Percentiles rank a stretch among this genome's conserved stretches.
Conservation (phyloP, 257 asterid species). For the Salvia splendens region DNA sequence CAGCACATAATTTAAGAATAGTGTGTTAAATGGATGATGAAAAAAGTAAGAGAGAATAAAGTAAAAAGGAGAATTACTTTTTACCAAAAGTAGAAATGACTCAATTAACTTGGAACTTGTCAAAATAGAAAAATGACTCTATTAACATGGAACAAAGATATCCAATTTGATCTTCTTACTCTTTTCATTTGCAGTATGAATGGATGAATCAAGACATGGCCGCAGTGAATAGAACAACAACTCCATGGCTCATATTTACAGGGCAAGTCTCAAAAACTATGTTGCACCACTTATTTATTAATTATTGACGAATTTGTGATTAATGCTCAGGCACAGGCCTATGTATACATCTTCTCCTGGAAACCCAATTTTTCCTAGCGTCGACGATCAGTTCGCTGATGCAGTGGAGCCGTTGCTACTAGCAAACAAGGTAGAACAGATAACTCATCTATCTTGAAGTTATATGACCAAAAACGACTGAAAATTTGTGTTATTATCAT, state of each 20-base stretch:
- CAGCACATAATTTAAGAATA: no score
- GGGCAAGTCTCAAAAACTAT: conserved; percentile 39
- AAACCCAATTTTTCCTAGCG: conserved; percentile 31
- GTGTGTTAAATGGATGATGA: no score
- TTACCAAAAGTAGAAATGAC: no score
- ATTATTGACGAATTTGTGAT: not conserved
- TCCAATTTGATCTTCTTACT: not conserved
- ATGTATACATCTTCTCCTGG: conserved; percentile 62
- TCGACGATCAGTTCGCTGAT: conserved; percentile 52
- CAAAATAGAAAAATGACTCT: no score
- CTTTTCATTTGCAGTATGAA: conserved; percentile 40
- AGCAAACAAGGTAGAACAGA: conserved; percentile 45
- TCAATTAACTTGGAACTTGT: no score
- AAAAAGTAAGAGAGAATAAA: no score
- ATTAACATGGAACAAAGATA: no score
- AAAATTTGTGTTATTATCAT: no score
- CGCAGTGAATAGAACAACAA: conserved; percentile 59
- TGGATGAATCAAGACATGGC: conserved; percentile 87
- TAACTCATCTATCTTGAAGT: no score
- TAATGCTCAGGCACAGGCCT: conserved; percentile 72
- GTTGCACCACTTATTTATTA: no score
- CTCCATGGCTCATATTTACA: conserved; percentile 80
- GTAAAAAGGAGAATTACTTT: no score
- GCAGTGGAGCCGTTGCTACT: conserved; percentile 77
- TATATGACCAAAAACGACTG: no score